phyloP scores from a whole-genome alignment of 345 rosid species.

The Populus nigra region DNA sequence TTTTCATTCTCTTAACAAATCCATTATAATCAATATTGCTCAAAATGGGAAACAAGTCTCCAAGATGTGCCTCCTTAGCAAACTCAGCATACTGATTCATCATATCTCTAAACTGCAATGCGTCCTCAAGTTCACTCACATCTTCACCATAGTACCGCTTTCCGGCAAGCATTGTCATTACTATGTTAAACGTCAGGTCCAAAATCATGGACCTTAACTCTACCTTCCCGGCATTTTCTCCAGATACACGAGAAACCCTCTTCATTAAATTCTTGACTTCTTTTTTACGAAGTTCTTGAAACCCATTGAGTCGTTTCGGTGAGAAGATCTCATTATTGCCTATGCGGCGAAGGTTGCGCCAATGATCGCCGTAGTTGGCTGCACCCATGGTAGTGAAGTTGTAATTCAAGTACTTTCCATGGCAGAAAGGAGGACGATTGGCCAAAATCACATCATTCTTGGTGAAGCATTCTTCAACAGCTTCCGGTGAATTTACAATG shows the following conservation, averaged over 20 bases:
- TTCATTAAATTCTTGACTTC: slow-evolving; percentile 42
- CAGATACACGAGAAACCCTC: slow-evolving; percentile 25
- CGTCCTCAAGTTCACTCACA: slow-evolving; percentile 29
- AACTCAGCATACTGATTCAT: slow-evolving; percentile 25
- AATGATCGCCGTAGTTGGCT: slow-evolving; percentile 55
- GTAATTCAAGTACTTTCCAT: slow-evolving; percentile 42
- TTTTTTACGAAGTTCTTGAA: slow-evolving; percentile 34
- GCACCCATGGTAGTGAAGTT: slow-evolving; percentile 30
- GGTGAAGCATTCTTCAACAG: slow-evolving; percentile 54
- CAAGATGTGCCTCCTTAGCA: slow-evolving; percentile 31
- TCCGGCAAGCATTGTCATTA: slow-evolving; percentile 13
- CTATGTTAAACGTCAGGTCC: slow-evolving; percentile 10
- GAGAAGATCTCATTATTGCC: slow-evolving; percentile 50
- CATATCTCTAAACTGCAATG: slow-evolving; percentile 37
- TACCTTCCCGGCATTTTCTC: not conserved
- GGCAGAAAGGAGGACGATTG: slow-evolving; percentile 31
- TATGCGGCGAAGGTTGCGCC: slow-evolving; percentile 64
- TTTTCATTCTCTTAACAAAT: slow-evolving; percentile 20
- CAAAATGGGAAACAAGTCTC: slow-evolving; percentile 46
- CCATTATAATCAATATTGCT: slow-evolving; percentile 29
- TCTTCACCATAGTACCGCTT: slow-evolving; percentile 44
- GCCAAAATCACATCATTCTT: slow-evolving; percentile 46
- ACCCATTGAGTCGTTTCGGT: slow-evolving; percentile 40
- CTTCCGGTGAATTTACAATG: slow-evolving; percentile 34
- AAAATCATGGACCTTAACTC: slow-evolving; percentile 4